A percentile compares a stretch with the other conserved stretches of the same genome.
phyloP scores from a whole-genome alignment of 192 early-diverging fungal species.

The Mortierella hygrophila region DNA sequence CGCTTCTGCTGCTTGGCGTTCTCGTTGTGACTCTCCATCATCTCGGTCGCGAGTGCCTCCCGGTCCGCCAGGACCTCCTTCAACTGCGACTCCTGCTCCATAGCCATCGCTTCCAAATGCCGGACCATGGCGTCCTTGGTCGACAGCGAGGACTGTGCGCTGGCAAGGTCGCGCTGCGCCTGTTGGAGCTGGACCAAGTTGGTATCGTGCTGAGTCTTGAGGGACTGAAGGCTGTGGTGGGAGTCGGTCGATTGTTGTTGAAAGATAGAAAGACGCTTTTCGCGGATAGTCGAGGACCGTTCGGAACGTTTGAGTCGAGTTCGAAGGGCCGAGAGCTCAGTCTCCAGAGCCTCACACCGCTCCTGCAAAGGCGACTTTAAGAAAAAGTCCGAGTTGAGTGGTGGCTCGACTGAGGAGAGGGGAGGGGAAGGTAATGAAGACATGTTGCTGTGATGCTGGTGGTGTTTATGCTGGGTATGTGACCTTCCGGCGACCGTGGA shows the following conservation, averaged over 20 bases:
- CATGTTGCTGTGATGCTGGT: constrained; percentile 1
- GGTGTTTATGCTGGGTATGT: constrained; percentile 16
- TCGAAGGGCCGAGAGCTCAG: constrained; percentile 29
- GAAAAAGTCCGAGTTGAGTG: constrained; percentile 25
- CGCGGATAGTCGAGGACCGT: constrained; percentile 18
- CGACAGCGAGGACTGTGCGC: neutral
- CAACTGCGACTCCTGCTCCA: constrained; percentile 26
- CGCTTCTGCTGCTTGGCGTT: constrained; percentile 24
- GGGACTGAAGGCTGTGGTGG: constrained; percentile 24
- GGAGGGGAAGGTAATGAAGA: constrained; percentile 42
- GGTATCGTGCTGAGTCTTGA: constrained; percentile 25
- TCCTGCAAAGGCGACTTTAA: constrained; percentile 42
- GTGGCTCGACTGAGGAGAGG: constrained; percentile 28
- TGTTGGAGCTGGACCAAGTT: constrained; percentile 16
- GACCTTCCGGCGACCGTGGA: neutral
- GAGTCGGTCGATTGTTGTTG: constrained; percentile 34
- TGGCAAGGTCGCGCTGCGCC: constrained; percentile 13
- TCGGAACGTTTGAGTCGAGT: constrained; percentile 30
- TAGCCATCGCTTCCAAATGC: constrained; percentile 10
- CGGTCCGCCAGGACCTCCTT: constrained; percentile 26
- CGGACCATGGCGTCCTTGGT: constrained; percentile 6
- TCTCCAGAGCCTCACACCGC: constrained; percentile 39
- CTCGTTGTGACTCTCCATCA: constrained; percentile 32
- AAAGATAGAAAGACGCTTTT: constrained; percentile 44
- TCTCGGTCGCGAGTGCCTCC: constrained; percentile 28